Evolutionary conservation across 1,284 basidiomycete genomes (phyloP).

Genomic region (Fistulinella cinereoalba): DNA sequence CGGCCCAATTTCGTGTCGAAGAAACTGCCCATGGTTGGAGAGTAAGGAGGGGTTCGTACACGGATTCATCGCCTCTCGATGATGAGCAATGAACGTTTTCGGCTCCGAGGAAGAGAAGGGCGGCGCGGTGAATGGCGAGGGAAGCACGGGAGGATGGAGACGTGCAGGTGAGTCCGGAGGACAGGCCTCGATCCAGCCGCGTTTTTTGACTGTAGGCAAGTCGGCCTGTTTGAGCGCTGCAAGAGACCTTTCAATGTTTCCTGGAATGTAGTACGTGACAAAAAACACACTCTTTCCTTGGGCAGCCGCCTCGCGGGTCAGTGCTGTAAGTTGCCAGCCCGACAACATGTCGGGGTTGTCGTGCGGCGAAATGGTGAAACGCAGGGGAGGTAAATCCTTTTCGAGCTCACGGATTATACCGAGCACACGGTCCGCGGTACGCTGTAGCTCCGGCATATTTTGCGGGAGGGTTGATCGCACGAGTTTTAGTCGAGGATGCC

Average conservation of each 20-base stretch:
- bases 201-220: conserved; percentile 16
- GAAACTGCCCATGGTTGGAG: conserved; percentile 54
- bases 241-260: background rate
- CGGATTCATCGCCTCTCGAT: conserved; percentile 57
- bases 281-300: conserved; percentile 22
- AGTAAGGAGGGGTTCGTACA: conserved; percentile 53
- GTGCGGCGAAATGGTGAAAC: conserved; percentile 31
- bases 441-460: background rate
- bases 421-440: conserved; percentile 12
- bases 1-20: conserved; percentile 52
- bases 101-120: background rate
- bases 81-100: conserved; percentile 56
- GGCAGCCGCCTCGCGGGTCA: conserved; percentile 28
- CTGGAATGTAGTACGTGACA: too few species aligned
- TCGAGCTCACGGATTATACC: conserved; percentile 21
- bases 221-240: conserved; percentile 27
- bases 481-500: conserved; percentile 9
- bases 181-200: conserved; percentile 27
- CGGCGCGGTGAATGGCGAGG: background rate
- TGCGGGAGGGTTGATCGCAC: conserved; percentile 9
- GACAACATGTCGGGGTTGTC: conserved; percentile 31
- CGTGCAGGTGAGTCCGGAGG: conserved; percentile 21
- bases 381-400: conserved; percentile 28
- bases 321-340: conserved; percentile 24
- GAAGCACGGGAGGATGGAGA: conserved; percentile 8